These are phyloP conservation scores for Iris macrosiphon DNA, from an alignment of 106 monocot species.

Conservation along the genomic window DNA sequence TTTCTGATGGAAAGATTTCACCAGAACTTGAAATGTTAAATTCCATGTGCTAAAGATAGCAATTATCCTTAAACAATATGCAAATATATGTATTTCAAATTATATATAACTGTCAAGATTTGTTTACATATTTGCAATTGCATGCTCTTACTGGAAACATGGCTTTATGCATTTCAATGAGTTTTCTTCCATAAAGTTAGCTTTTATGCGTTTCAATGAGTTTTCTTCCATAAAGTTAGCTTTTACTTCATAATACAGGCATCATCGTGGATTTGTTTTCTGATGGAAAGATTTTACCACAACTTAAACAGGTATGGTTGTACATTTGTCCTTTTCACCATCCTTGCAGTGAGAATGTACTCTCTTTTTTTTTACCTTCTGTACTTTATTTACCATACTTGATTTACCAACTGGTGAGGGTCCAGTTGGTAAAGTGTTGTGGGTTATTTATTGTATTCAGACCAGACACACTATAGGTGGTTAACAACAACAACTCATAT, in stretches of 20 bases:
- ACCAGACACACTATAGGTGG: too few species aligned
- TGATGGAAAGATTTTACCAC: constrained; percentile 79
- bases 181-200: background rate
- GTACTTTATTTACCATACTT: background rate
- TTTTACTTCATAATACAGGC: constrained; percentile 27
- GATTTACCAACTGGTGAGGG: background rate
- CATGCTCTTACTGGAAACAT: too few species aligned
- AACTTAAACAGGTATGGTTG: constrained; percentile 53
- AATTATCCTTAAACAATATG: too few species aligned
- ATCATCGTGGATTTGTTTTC: constrained; percentile 88
- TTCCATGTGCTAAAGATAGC: too few species aligned
- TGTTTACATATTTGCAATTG: too few species aligned
- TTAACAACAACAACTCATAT: background rate
- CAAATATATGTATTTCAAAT: too few species aligned
- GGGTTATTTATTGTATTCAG: too few species aligned
- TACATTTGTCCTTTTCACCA: background rate
- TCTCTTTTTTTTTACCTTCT: background rate
- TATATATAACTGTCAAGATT: too few species aligned
- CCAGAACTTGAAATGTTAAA: constrained; percentile 57
- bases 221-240: background rate
- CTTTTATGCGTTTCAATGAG: background rate
- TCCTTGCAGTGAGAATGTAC: background rate
- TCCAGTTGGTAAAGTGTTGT: too few species aligned
- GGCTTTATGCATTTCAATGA: background rate
- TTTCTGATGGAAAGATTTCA: constrained; percentile 76